Base-by-base conservation (phyloP, 441 rosid genomes). In the Jatropha multifida region DNA sequence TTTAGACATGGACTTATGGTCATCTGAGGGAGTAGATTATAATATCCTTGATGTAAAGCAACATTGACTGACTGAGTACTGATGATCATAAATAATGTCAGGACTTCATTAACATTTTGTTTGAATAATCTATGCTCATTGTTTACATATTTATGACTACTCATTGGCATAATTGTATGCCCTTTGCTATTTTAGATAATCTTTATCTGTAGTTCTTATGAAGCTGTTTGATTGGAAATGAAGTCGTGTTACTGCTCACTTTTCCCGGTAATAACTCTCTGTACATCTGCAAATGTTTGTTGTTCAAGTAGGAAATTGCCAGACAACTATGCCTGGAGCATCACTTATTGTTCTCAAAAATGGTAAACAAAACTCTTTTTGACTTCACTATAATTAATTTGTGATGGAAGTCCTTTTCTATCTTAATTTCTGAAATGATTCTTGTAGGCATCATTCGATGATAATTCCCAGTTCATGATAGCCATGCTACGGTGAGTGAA, bases 381-480 rank as follows among this genome's bases (percentile, higher is more conserved):
- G 73, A 71, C 44, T 75, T 79, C 55, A 69, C 26, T 18, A 14
- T 72, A 44, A 44, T 27, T 26, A 68, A 52, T 59, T 79, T 69
- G 7, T 60, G 55, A 32, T 58, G 61, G 51, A 80, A 55, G 51
- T 52, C 32, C 67, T 55, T 49, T 69, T 26, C 55, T 72, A 68
- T 72, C 65, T 62, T 81, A 56, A 84, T 73, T 38, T 54, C 46
- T 69, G 20, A 44, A n/a, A 74, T 77, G 27, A 63, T 69, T 76
- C 81, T 83, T 84, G 63, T 76, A 95, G 98, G 97, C 97, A 78
- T 95, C 98, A 51, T 90, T 85, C 82, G 97, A 93, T 82, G 99
- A 95, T 78, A 93, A 93, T 82, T 87, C 95, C 5, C 93, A 95
- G 70, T 95, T 93, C 87, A 85, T 90, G 80, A 74, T 92, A 78